A percentile compares a stretch with the other conserved stretches of the same genome.
These are phyloP conservation scores for Clavulina sp. DNA, from an alignment of 768 basidiomycete genomes.

Conservation along the genomic window DNA sequence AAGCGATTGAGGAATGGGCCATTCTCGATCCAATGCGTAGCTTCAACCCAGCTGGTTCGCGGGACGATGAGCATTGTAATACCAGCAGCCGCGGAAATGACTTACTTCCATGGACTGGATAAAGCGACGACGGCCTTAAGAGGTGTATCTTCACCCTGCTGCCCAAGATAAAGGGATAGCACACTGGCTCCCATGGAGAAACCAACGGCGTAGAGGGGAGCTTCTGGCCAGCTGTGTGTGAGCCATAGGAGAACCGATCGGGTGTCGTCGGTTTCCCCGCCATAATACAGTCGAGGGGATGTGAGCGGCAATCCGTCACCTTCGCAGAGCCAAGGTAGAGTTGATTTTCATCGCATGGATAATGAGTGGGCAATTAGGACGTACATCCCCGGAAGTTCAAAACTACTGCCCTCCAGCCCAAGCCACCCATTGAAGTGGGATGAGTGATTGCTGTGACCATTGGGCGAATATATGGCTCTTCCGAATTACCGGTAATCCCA, in stretches of 20 bases:
- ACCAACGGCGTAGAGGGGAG: conserved; percentile 74
- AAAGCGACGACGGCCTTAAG: conserved; percentile 30
- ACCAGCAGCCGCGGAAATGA: no score
- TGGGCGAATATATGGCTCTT: conserved; percentile 65
- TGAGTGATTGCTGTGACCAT: conserved; percentile 56
- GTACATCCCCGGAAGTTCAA: conserved; percentile 79
- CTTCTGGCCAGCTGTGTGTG: conserved; percentile 49
- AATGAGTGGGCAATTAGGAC: neutral
- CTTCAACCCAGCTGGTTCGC: conserved; percentile 30
- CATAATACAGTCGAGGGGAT: conserved; percentile 40
- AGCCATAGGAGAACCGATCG: conserved; percentile 68
- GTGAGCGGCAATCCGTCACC: conserved; percentile 67
- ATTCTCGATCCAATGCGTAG: neutral
- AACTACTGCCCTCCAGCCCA: conserved; percentile 80
- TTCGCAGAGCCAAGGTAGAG: neutral
- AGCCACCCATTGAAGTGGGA: conserved; percentile 54
- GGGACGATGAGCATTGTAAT: neutral
- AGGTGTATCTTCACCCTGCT: conserved; percentile 61
- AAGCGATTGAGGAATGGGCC: neutral
- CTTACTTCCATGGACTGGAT: neutral
- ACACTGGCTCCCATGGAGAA: conserved; percentile 93
- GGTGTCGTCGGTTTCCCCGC: conserved; percentile 79
- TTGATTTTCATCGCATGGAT: neutral
- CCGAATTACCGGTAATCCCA: conserved; percentile 27
- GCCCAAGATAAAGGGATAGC: conserved; percentile 72